A percentile compares a stretch with the other conserved stretches of the same genome.
Conservation (phyloP, 2,329 filamentous ascomycete genomes). For the Scolecobasidium constrictum region DNA sequence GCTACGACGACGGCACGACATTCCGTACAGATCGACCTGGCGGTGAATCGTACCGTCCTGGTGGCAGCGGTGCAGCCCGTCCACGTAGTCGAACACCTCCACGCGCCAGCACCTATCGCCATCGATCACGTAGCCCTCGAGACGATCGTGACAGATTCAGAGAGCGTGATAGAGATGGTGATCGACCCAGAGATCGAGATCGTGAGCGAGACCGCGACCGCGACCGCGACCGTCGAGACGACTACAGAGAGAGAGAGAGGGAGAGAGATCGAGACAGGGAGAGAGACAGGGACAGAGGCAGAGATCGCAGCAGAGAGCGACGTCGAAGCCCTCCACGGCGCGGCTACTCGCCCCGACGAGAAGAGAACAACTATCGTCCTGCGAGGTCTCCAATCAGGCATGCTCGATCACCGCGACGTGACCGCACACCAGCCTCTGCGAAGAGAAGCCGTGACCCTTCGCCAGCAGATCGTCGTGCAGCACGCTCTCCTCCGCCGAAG, state of each 20-base stretch:
- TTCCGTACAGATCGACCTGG: constrained; percentile 1
- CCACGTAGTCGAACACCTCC: neutral
- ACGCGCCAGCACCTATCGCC: neutral
- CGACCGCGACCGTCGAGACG: constrained; percentile 11
- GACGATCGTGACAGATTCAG: constrained; percentile 8
- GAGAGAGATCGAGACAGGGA: constrained; percentile 2
- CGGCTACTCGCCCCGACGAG: constrained; percentile 22
- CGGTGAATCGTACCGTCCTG: constrained; percentile 7
- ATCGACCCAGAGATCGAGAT: constrained; percentile 26
- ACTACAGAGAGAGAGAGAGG: neutral
- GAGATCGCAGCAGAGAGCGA: constrained; percentile 24
- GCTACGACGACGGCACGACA: neutral
- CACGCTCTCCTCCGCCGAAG: constrained; percentile 30
- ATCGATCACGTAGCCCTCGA: constrained; percentile 3
- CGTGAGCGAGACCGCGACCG: constrained; percentile 14
- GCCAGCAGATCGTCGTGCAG: constrained; percentile 31
- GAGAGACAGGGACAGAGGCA: neutral
- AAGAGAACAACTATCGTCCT: constrained; percentile 25
- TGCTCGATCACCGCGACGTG: constrained; percentile 19
- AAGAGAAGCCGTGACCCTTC: constrained; percentile 35
- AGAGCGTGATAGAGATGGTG: constrained; percentile 27
- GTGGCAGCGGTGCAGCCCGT: neutral
- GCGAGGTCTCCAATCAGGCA: constrained; percentile 14
- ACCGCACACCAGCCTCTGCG: constrained; percentile 31
- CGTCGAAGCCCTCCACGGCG: constrained; percentile 39